Evolutionary conservation across 108 stramenopile genomes (phyloP).

Genomic region (Cyclotella choctawhatcheeana): DNA sequence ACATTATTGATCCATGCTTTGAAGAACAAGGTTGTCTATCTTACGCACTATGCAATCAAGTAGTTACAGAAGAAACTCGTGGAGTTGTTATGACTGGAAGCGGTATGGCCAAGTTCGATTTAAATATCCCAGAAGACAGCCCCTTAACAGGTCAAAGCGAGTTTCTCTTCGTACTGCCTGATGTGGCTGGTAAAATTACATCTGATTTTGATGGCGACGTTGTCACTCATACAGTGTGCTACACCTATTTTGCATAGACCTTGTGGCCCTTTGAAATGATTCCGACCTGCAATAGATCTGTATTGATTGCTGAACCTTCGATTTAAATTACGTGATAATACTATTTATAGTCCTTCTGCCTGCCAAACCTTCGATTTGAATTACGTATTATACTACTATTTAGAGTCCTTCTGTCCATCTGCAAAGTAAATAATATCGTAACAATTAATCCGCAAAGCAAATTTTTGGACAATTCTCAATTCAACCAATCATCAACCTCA

Average conservation of each 20-base stretch:
- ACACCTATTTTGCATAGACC: conserved; percentile 3
- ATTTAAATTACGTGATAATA: too few species aligned
- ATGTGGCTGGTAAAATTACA: conserved; percentile 5
- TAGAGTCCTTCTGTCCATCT: too few species aligned
- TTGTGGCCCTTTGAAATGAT: too few species aligned
- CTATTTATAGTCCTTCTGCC: too few species aligned
- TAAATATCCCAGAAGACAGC: not conserved
- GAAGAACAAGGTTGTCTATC: not conserved
- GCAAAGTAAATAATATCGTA: too few species aligned
- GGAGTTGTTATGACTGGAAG: not conserved
- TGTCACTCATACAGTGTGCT: conserved; percentile 8
- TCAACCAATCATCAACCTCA: conserved; percentile 63
- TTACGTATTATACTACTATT: too few species aligned
- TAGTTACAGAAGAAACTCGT: not conserved
- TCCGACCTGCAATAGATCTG: too few species aligned
- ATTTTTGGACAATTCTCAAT: conserved; percentile 19
- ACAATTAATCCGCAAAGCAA: too few species aligned
- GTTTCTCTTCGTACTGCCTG: not conserved
- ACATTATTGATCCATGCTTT: conserved; percentile 8
- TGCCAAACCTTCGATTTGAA: too few species aligned
- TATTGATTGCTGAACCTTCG: too few species aligned
- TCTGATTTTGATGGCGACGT: not conserved
- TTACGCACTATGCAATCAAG: not conserved
- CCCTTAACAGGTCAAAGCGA: not conserved
- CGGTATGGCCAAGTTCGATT: not conserved